phyloP scores from a whole-genome alignment of 73 alveolate species.

The Blepharisma stoltei region DNA sequence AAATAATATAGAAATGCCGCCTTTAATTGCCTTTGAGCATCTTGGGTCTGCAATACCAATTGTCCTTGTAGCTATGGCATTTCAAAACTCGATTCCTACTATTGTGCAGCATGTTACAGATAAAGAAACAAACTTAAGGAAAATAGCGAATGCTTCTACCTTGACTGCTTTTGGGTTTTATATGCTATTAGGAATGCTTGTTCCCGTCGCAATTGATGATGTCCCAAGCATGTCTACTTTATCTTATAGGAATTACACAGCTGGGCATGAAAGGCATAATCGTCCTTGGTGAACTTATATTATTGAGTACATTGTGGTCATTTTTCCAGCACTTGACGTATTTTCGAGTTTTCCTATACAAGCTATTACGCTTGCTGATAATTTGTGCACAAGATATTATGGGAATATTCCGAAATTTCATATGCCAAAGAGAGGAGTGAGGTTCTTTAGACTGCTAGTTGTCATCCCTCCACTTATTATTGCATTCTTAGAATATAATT shows the following conservation, averaged over 20 bases:
- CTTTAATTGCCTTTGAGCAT: neutral
- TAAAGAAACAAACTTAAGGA: conserved; percentile 16
- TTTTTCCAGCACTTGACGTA: conserved; percentile 22
- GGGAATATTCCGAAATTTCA: neutral
- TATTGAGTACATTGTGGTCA: neutral
- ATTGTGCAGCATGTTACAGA: neutral
- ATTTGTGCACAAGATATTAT: neutral
- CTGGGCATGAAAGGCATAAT: neutral
- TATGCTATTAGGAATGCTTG: conserved; percentile 2
- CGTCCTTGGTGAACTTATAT: conserved; percentile 24
- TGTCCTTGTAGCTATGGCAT: neutral
- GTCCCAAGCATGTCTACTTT: conserved; percentile 21
- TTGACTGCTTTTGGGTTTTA: conserved; percentile 2
- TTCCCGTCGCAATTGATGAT: conserved; percentile 12
- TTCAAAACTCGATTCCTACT: neutral
- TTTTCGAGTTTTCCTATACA: conserved; percentile 12
- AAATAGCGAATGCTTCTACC: neutral
- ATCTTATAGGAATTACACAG: conserved; percentile 3
- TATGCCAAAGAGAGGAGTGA: neutral
- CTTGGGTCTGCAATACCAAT: conserved; percentile 18
- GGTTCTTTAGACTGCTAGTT: neutral
- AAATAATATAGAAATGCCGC: neutral
- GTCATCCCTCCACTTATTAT: neutral
- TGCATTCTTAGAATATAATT: neutral
- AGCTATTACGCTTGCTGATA: conserved; percentile 1